These are phyloP conservation scores for Lepraria neglecta DNA, from an alignment of 495 filamentous ascomycete genomes.

Conservation along the genomic window DNA sequence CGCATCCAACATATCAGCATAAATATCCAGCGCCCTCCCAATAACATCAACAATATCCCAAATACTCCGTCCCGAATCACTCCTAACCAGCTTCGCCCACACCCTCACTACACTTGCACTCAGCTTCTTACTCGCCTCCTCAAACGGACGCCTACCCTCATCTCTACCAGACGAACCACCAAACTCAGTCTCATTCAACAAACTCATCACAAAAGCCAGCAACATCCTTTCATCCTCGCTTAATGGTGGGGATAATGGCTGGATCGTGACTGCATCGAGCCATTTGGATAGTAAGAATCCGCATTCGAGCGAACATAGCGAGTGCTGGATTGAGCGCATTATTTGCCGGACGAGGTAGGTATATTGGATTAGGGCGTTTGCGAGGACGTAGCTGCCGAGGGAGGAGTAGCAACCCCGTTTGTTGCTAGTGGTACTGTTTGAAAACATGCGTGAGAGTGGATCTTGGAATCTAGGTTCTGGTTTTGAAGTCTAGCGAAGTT, in stretches of 20 bases:
- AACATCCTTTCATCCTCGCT: not conserved
- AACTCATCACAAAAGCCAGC: not conserved
- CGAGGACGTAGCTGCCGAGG: conserved; percentile 5
- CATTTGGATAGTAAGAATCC: conserved; percentile 1
- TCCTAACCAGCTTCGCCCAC: conserved; percentile 6
- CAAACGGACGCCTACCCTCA: not conserved
- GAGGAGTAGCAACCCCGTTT: not conserved
- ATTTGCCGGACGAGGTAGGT: conserved; percentile 2
- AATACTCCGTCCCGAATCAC: conserved; percentile 3
- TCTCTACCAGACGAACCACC: not conserved
- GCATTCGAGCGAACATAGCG: conserved; percentile 6
- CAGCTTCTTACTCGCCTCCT: not conserved
- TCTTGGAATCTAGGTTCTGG: not conserved
- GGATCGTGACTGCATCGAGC: conserved; percentile 9
- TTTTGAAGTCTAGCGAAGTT: not conserved
- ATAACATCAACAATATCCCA: conserved; percentile 11
- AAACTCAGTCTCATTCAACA: conserved; percentile 7
- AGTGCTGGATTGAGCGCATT: not conserved
- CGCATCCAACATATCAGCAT: conserved; percentile 9
- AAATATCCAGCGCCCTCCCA: conserved; percentile 6
- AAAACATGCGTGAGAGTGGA: not conserved
- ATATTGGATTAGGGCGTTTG: conserved; percentile 1
- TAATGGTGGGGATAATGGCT: not conserved
- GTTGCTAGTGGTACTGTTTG: not conserved
- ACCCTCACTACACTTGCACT: conserved; percentile 3